Conservation (phyloP, 495 filamentous ascomycete species). For the Amniculicola lignicola region DNA sequence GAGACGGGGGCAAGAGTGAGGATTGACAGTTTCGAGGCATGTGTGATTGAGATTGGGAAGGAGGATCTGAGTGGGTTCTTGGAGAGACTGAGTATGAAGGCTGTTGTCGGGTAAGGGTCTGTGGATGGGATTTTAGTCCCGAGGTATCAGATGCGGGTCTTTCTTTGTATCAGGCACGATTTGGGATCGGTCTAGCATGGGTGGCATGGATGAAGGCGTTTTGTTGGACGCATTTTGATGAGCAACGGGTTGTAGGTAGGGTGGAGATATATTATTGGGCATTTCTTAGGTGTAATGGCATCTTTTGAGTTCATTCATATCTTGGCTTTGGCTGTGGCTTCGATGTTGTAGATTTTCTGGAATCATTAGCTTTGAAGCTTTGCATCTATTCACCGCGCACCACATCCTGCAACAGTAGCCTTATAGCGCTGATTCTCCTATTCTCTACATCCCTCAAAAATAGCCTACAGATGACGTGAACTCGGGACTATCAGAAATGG, state of each 20-base stretch:
- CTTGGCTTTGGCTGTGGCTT: no score
- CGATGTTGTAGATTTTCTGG: no score
- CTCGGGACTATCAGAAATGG: no score
- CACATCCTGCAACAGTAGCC: no score
- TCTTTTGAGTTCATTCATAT: no score
- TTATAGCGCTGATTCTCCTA: no score
- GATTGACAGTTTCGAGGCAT: slow-evolving; percentile 96
- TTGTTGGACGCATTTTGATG: not conserved
- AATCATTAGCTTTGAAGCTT: no score
- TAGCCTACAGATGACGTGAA: no score
- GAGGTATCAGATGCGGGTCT: not conserved
- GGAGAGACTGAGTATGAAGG: slow-evolving; percentile 86
- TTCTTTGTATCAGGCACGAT: not conserved
- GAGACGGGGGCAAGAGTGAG: slow-evolving; percentile 86
- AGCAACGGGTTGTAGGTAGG: not conserved
- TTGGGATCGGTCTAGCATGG: not conserved
- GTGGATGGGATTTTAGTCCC: no score
- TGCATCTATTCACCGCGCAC: no score
- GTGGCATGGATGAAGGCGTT: slow-evolving; percentile 3
- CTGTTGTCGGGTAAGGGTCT: slow-evolving; percentile 68
- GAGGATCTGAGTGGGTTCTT: slow-evolving; percentile 91
- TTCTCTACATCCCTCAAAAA: no score
- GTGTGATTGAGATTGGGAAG: slow-evolving; percentile 93
- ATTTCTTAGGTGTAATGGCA: not conserved
- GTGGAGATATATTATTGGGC: not conserved